Conservation (phyloP, 768 basidiomycete species). For the Kwoniella heveanensis region DNA sequence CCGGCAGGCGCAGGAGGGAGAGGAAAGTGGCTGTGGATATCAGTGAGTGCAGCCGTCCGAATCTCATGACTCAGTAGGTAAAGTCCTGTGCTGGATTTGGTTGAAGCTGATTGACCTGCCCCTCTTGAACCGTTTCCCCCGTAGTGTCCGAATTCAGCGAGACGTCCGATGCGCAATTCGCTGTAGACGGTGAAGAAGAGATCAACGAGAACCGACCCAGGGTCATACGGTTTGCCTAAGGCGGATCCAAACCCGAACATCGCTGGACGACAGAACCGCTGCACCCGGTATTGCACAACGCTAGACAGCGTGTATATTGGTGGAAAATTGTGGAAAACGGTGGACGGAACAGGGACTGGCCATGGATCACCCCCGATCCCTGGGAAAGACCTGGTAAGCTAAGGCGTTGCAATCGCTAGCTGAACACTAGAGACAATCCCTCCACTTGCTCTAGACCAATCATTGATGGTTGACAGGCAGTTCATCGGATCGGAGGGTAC, state of each 20-base stretch:
- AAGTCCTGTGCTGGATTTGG: no score
- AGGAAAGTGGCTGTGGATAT: constrained; percentile 31
- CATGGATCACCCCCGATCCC: no score
- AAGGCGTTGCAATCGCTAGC: no score
- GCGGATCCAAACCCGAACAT: not conserved
- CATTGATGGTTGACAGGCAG: not conserved
- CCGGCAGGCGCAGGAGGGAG: constrained; percentile 16
- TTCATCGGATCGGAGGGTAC: not conserved
- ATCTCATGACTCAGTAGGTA: not conserved
- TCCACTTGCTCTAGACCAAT: no score
- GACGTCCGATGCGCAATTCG: constrained; percentile 12
- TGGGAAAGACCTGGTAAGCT: no score
- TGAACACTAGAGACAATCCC: not conserved
- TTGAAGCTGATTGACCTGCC: not conserved
- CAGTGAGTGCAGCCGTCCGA: constrained; percentile 26
- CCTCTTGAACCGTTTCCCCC: not conserved
- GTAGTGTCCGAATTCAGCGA: constrained; percentile 29
- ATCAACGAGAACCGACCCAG: constrained; percentile 28
- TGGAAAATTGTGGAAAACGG: no score
- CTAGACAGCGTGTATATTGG: no score
- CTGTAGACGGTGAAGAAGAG: constrained; percentile 25
- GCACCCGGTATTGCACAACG: no score
- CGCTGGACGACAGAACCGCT: no score
- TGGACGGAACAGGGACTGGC: no score
- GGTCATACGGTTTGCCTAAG: constrained; percentile 32